phyloP scores from a whole-genome alignment of 371 early-diverging fungal species.

The Mycotypha africana region DNA sequence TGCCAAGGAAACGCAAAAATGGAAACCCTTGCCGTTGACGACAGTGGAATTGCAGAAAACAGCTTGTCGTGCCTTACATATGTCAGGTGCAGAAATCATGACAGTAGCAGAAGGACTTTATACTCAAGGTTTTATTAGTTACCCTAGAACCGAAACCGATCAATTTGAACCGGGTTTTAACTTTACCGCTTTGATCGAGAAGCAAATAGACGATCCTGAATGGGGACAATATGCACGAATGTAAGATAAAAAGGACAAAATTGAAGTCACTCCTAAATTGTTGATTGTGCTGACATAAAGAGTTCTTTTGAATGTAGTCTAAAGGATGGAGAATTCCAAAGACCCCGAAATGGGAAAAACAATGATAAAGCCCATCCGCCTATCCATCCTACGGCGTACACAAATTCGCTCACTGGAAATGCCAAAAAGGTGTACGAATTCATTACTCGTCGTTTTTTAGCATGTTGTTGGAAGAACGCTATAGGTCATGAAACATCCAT shows the following conservation, averaged over 20 bases:
- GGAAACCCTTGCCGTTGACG: conserved; percentile 91
- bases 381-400: conserved; percentile 91
- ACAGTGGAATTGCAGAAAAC: conserved; percentile 95
- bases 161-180: conserved; percentile 81
- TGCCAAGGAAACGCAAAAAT: conserved; percentile 70
- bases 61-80: conserved; percentile 64
- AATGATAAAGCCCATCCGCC: conserved; percentile 99
- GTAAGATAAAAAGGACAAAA: conserved; percentile 35
- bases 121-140: conserved; percentile 89
- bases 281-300: too few relatives aligned
- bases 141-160: conserved; percentile 99
- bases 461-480: conserved; percentile 94
- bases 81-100: conserved; percentile 88
- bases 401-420: conserved; percentile 58
- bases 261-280: too few relatives aligned
- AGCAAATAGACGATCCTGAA: conserved; percentile 50
- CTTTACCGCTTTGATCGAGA: conserved; percentile 60
- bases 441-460: conserved; percentile 91
- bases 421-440: conserved; percentile 88
- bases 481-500: conserved; percentile 85
- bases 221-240: conserved; percentile 69
- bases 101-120: conserved; percentile 85
- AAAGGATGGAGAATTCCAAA: conserved; percentile 66
- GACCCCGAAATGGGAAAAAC: conserved; percentile 87
- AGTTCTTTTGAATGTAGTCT: too few relatives aligned